phyloP scores from a whole-genome alignment of 306 rosid species.

The Myrica gale region DNA sequence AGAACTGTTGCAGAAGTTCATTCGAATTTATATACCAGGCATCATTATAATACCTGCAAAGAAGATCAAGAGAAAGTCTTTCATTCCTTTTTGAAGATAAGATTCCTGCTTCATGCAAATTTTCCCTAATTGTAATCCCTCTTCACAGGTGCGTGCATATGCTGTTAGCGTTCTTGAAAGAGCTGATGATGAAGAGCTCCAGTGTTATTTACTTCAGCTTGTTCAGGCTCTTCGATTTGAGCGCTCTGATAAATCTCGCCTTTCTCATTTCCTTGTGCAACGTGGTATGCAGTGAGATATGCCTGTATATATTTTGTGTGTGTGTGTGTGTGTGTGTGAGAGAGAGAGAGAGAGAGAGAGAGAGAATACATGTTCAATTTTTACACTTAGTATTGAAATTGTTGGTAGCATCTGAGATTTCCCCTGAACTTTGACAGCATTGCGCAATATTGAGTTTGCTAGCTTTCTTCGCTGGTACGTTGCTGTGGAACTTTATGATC shows the following conservation, averaged over 20 bases:
- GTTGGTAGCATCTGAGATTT: constrained; percentile 33
- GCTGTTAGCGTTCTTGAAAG: constrained; percentile 98
- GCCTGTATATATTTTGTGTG: neutral
- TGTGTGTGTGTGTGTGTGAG: constrained; percentile 24
- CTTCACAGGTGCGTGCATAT: constrained; percentile 92
- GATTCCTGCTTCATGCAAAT: neutral
- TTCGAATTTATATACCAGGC: neutral
- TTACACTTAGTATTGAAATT: constrained; percentile 31
- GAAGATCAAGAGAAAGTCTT: neutral
- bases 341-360: too few species aligned
- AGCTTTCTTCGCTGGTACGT: constrained; percentile 99
- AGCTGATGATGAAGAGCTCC: constrained; percentile 98
- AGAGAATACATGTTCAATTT: constrained; percentile 23
- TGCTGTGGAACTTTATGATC: constrained; percentile 95
- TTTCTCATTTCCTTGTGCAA: constrained; percentile 84
- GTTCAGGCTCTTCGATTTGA: constrained; percentile 99
- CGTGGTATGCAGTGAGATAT: constrained; percentile 58
- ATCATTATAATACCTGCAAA: neutral
- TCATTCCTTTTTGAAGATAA: neutral
- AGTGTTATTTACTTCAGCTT: constrained; percentile 91
- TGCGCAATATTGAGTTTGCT: constrained; percentile 83
- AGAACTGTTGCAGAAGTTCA: neutral
- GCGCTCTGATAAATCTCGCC: constrained; percentile 92
- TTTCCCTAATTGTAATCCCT: constrained; percentile 13
- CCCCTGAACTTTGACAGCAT: constrained; percentile 57